Evolutionary conservation across 768 basidiomycete species (phyloP).

Genomic region (Suillus cothurnatus): DNA sequence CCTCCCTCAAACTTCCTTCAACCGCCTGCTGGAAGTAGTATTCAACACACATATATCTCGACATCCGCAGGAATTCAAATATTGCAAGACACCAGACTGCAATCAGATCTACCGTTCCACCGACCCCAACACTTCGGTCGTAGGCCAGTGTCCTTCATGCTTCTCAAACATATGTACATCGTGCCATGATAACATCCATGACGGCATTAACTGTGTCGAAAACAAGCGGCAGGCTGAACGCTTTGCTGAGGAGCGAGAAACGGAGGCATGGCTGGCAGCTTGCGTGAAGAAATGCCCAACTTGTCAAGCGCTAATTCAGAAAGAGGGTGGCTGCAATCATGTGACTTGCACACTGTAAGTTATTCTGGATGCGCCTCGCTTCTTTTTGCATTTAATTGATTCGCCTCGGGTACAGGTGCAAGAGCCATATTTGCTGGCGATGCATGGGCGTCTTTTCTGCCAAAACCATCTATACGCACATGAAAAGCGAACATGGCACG

Average conservation of each 20-base stretch:
- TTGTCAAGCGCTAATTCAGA: slow-evolving; percentile 70
- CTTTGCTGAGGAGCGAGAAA: slow-evolving; percentile 51
- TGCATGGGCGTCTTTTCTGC: slow-evolving; percentile 47
- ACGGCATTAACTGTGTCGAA: slow-evolving; percentile 61
- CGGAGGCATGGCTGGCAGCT: slow-evolving; percentile 55
- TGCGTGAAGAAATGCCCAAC: slow-evolving; percentile 75
- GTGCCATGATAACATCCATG: slow-evolving; percentile 64
- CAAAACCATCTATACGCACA: slow-evolving; percentile 38
- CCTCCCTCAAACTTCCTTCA: slow-evolving; percentile 53
- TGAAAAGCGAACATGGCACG: slow-evolving; percentile 37
- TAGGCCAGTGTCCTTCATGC: slow-evolving; percentile 69
- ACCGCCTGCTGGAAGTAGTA: slow-evolving; percentile 55
- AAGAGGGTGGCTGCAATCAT: slow-evolving; percentile 76
- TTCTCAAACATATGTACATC: slow-evolving; percentile 62
- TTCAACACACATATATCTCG: slow-evolving; percentile 59
- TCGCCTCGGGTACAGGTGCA: slow-evolving; percentile 45
- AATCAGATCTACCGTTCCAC: slow-evolving; percentile 66
- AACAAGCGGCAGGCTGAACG: slow-evolving; percentile 29
- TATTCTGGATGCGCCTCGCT: neutral
- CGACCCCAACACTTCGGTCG: slow-evolving; percentile 35
- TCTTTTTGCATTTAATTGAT: neutral
- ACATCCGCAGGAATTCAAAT: slow-evolving; percentile 61
- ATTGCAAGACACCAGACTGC: slow-evolving; percentile 82
- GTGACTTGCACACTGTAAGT: slow-evolving; percentile 58
- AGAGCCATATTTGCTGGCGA: slow-evolving; percentile 78